phyloP scores from a whole-genome alignment of 768 basidiomycete species.

The Phylloporus sp. region DNA sequence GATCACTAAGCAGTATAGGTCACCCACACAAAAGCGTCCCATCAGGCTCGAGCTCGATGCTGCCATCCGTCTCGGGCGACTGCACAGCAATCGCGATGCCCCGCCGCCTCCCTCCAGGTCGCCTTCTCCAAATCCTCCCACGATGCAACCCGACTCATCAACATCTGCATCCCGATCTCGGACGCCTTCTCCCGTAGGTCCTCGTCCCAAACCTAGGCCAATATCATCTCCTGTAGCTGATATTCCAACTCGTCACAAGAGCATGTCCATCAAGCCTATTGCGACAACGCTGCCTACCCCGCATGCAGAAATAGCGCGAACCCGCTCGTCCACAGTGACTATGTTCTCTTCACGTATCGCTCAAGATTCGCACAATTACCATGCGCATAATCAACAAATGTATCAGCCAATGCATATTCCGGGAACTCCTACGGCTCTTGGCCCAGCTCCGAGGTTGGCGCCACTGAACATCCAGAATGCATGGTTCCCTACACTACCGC shows the following conservation, averaged over 20 bases:
- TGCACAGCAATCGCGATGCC: slow-evolving; percentile 26
- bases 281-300: slow-evolving; percentile 13
- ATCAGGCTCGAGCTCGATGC: slow-evolving; percentile 13
- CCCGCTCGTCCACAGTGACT: slow-evolving; percentile 30
- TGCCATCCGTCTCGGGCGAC: slow-evolving; percentile 1
- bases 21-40: slow-evolving; percentile 35
- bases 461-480: slow-evolving; percentile 7
- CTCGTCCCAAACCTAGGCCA: slow-evolving; percentile 36
- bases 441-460: slow-evolving; percentile 1
- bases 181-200: slow-evolving; percentile 49
- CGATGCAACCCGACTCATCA: slow-evolving; percentile 12
- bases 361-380: slow-evolving; percentile 31
- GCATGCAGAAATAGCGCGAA: slow-evolving; percentile 21
- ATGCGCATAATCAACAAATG: slow-evolving; percentile 30
- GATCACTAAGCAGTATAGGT: slow-evolving; percentile 40
- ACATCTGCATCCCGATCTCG: slow-evolving; percentile 35
- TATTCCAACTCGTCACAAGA: slow-evolving; percentile 29
- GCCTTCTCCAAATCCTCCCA: slow-evolving; percentile 23
- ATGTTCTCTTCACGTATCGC: slow-evolving; percentile 20
- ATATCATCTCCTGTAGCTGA: slow-evolving; percentile 28
- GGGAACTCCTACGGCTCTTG: slow-evolving; percentile 8
- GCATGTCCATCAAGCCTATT: slow-evolving; percentile 26
- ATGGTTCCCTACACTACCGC: slow-evolving; percentile 16
- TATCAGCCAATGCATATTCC: slow-evolving; percentile 30
- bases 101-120: slow-evolving; percentile 29